Evolutionary conservation across 345 rosid genomes (phyloP).

Genomic region (Lumnitzera racemosa): DNA sequence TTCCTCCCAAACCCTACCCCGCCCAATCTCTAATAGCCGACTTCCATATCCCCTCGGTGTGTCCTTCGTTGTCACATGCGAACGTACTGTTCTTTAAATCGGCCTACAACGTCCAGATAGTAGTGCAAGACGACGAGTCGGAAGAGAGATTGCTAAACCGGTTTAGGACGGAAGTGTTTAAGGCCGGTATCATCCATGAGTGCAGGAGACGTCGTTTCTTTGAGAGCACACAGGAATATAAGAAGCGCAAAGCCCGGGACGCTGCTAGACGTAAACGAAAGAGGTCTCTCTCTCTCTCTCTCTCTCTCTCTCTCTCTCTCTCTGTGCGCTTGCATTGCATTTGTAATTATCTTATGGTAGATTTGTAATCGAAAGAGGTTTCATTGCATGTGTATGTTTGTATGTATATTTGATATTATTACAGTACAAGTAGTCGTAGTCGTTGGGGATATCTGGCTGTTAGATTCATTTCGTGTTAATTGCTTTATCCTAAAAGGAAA

Average conservation of each 20-base stretch:
- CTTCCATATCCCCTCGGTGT: background rate
- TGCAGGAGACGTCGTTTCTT: slow-evolving; percentile 28
- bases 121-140: slow-evolving; percentile 27
- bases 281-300: slow-evolving; percentile 13
- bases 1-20: slow-evolving; percentile 5
- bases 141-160: slow-evolving; percentile 28
- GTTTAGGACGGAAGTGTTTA: slow-evolving; percentile 24
- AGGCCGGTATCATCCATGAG: slow-evolving; percentile 26
- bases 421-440: too few relatives aligned
- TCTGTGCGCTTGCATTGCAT: too few relatives aligned
- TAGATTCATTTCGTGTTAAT: too few relatives aligned
- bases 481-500: too few relatives aligned
- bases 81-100: slow-evolving; percentile 25
- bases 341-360: too few relatives aligned
- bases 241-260: slow-evolving; percentile 26
- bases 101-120: slow-evolving; percentile 24
- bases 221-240: slow-evolving; percentile 24
- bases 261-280: slow-evolving; percentile 26
- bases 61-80: slow-evolving; percentile 15
- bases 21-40: background rate
- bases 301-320: background rate
- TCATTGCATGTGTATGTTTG: too few relatives aligned
- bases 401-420: too few relatives aligned
- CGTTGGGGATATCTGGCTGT: too few relatives aligned
- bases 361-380: too few relatives aligned